Percentiles rank a stretch among this genome's conserved stretches.
phyloP scores from a whole-genome alignment of 257 asterid genomes.

The Fraxinus excelsior region DNA sequence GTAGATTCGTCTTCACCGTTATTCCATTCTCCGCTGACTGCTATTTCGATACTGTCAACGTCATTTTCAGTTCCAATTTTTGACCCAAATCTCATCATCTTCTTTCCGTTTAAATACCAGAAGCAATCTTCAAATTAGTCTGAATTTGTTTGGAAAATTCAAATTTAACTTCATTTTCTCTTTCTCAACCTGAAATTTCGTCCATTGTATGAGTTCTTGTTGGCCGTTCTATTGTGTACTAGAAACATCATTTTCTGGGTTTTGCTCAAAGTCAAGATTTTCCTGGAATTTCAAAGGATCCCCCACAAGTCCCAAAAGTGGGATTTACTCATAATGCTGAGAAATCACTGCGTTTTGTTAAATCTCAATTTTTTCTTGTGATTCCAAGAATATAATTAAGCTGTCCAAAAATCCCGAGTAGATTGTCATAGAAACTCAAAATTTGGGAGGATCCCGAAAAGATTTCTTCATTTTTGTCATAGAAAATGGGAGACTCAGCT shows the following conservation, averaged over 20 bases:
- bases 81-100: conserved; percentile 20
- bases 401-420: background rate
- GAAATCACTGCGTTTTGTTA: conserved; percentile 8
- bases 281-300: background rate
- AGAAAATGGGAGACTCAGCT: conserved; percentile 45
- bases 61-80: conserved; percentile 27
- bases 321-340: background rate
- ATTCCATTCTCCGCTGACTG: conserved; percentile 31
- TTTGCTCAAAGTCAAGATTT: conserved; percentile 25
- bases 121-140: background rate
- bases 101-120: background rate
- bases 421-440: background rate
- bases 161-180: conserved; percentile 28
- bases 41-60: conserved; percentile 16
- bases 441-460: background rate
- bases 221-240: conserved; percentile 12
- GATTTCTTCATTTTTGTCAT: background rate
- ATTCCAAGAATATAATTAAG: background rate
- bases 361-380: background rate
- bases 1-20: background rate
- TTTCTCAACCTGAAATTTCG: conserved; percentile 26
- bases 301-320: background rate
- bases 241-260: conserved; percentile 21
- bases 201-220: conserved; percentile 12
- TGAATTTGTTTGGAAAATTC: conserved; percentile 19